phyloP scores from a whole-genome alignment of 352 stramenopile species.

The Proteromonas lacertae region DNA sequence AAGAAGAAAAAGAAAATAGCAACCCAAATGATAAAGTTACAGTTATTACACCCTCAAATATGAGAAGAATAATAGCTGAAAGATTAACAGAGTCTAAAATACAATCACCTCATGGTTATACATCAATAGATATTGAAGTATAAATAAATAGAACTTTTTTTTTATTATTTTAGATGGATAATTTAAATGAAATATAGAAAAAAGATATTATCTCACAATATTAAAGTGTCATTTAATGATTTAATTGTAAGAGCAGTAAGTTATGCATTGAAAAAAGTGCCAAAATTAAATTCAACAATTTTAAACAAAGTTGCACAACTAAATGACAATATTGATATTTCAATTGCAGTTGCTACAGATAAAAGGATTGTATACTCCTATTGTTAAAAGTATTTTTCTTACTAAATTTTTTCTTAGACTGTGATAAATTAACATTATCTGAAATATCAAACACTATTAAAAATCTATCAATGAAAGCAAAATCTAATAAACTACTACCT shows the following conservation, averaged over 20 bases:
- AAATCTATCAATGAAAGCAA: slow-evolving; percentile 71
- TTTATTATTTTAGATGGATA: too few relatives aligned
- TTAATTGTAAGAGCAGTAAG: slow-evolving; percentile 84
- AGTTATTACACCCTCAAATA: slow-evolving; percentile 53
- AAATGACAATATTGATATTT: slow-evolving; percentile 69
- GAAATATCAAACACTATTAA: slow-evolving; percentile 73
- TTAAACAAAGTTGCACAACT: too few relatives aligned
- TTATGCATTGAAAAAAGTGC: slow-evolving; percentile 77
- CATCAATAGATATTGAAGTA: slow-evolving; percentile 63
- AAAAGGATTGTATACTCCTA: too few relatives aligned
- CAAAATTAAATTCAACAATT: slow-evolving; percentile 34
- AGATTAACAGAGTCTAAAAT: slow-evolving; percentile 79
- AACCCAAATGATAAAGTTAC: too few relatives aligned
- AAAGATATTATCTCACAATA: slow-evolving; percentile 8
- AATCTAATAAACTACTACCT: slow-evolving; percentile 76
- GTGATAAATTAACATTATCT: slow-evolving; percentile 59
- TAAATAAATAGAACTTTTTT: too few relatives aligned
- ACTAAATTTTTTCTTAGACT: slow-evolving; percentile 52
- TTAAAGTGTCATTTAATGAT: slow-evolving; percentile 95
- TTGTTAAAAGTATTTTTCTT: too few relatives aligned
- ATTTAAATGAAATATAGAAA: too few relatives aligned
- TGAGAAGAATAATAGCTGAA: slow-evolving; percentile 93
- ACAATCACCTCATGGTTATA: slow-evolving; percentile 77
- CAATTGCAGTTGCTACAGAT: slow-evolving; percentile 81
- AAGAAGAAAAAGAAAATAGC: too few relatives aligned